These are phyloP conservation scores for Oxalis stricta DNA, from an alignment of 441 rosid genomes.

Conservation along the genomic window DNA sequence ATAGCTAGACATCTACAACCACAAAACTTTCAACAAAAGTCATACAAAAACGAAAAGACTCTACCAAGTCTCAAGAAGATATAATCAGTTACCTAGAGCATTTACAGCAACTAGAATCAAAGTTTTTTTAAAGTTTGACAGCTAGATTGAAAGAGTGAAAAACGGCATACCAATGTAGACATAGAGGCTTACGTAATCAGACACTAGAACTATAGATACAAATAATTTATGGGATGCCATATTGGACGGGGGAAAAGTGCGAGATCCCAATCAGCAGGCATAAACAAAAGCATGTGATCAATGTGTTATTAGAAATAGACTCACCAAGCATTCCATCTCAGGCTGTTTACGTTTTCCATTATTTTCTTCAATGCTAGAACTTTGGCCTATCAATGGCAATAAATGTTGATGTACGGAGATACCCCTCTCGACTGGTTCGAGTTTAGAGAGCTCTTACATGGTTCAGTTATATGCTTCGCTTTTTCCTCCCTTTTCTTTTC, in stretches of 20 bases:
- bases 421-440: slow-evolving; percentile 17
- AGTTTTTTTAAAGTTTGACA: too few relatives aligned
- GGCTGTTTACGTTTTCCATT: slow-evolving; percentile 41
- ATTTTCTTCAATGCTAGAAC: slow-evolving; percentile 15
- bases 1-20: not conserved
- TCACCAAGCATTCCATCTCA: slow-evolving; percentile 56
- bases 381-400: slow-evolving; percentile 16
- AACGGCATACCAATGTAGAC: too few relatives aligned
- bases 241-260: too few relatives aligned
- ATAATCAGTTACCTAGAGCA: not conserved
- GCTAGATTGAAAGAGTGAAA: too few relatives aligned
- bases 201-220: too few relatives aligned
- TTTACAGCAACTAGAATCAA: not conserved
- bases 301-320: slow-evolving; percentile 25
- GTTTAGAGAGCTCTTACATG: slow-evolving; percentile 21
- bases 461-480: slow-evolving; percentile 19
- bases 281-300: slow-evolving; percentile 7
- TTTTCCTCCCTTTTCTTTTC: slow-evolving; percentile 35
- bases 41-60: not conserved
- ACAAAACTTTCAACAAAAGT: slow-evolving; percentile 1
- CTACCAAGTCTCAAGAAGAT: too few relatives aligned
- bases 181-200: too few relatives aligned
- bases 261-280: slow-evolving; percentile 9
- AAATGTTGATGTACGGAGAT: slow-evolving; percentile 14
- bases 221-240: too few relatives aligned